phyloP scores from a whole-genome alignment of 1,284 basidiomycete species.

The Microbotryum saponariae region DNA sequence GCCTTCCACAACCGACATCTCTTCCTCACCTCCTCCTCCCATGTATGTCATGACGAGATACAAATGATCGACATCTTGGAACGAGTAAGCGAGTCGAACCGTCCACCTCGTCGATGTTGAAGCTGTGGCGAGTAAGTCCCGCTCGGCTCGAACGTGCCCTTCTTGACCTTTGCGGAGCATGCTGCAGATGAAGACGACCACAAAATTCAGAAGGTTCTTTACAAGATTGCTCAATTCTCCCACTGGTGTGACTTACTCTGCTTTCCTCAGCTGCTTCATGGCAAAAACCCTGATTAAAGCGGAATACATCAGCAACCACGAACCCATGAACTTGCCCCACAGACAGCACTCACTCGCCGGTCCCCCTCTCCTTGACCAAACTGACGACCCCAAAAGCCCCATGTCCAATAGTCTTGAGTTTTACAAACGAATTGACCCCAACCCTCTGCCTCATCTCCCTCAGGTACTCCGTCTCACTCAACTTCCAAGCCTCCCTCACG shows the following conservation, averaged over 20 bases:
- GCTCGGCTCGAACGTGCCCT: constrained; percentile 84
- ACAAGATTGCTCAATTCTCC: no score
- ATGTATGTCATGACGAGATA: constrained; percentile 58
- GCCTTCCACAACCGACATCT: neutral
- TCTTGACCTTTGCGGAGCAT: constrained; percentile 98
- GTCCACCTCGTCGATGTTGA: constrained; percentile 67
- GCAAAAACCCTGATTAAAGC: constrained; percentile 55
- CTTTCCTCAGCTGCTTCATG: constrained; percentile 96
- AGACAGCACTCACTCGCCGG: constrained; percentile 48
- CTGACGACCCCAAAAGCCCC: constrained; percentile 96
- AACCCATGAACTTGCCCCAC: neutral
- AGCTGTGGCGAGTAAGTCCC: constrained; percentile 62
- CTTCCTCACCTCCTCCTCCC: constrained; percentile 44
- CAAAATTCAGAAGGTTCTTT: no score
- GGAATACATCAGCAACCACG: neutral
- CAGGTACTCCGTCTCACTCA: constrained; percentile 82
- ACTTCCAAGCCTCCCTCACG: constrained; percentile 66
- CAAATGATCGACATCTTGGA: constrained; percentile 83
- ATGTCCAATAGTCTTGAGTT: constrained; percentile 91
- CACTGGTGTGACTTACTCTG: constrained; percentile 47
- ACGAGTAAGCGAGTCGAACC: constrained; percentile 77
- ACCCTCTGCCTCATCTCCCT: constrained; percentile 74
- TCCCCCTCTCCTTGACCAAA: constrained; percentile 72
- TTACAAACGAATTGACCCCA: constrained; percentile 73
- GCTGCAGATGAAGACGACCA: constrained; percentile 8